Percentiles rank a stretch among this genome's conserved stretches.
Conservation (phyloP, 2,329 filamentous ascomycete genomes). For the Pseudogymnoascus verrucosus region DNA sequence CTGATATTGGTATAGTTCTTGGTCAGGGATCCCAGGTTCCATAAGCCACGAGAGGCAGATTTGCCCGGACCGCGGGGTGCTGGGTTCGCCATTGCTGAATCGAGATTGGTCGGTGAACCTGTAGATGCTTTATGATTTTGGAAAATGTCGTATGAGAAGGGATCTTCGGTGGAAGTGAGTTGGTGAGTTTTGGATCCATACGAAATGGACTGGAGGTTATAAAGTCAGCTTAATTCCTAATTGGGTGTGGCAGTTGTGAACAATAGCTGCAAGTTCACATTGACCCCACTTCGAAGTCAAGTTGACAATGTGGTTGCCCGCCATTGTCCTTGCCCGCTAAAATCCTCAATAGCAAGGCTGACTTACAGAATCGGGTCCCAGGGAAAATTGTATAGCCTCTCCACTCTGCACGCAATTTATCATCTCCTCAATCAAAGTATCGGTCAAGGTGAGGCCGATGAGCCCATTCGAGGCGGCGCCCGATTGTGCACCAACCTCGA, state of each 20-base stretch:
- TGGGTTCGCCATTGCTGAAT: not conserved
- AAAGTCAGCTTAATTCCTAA: constrained; percentile 15
- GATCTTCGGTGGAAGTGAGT: constrained; percentile 37
- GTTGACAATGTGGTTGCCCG: constrained; percentile 9
- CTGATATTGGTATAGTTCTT: not conserved
- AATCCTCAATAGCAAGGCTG: constrained; percentile 12
- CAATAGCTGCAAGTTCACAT: constrained; percentile 13
- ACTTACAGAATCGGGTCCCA: constrained; percentile 54
- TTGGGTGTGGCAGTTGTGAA: constrained; percentile 8
- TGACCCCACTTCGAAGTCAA: constrained; percentile 9
- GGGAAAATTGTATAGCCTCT: constrained; percentile 46
- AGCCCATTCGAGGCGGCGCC: constrained; percentile 41
- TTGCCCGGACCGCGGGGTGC: constrained; percentile 27
- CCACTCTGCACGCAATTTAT: constrained; percentile 52
- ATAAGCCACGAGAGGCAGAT: constrained; percentile 11
- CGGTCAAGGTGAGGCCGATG: constrained; percentile 49
- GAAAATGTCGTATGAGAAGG: constrained; percentile 48
- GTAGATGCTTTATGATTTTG: constrained; percentile 44
- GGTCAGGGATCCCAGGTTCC: constrained; percentile 13
- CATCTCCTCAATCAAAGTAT: constrained; percentile 53
- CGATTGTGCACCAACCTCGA: constrained; percentile 35
- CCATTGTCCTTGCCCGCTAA: not conserved
- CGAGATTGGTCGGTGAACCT: constrained; percentile 39
- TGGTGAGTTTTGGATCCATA: constrained; percentile 45
- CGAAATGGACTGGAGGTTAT: constrained; percentile 39